These are phyloP conservation scores for Kappamyces sp. DNA, from an alignment of 192 early-diverging fungal genomes.

Conservation along the genomic window DNA sequence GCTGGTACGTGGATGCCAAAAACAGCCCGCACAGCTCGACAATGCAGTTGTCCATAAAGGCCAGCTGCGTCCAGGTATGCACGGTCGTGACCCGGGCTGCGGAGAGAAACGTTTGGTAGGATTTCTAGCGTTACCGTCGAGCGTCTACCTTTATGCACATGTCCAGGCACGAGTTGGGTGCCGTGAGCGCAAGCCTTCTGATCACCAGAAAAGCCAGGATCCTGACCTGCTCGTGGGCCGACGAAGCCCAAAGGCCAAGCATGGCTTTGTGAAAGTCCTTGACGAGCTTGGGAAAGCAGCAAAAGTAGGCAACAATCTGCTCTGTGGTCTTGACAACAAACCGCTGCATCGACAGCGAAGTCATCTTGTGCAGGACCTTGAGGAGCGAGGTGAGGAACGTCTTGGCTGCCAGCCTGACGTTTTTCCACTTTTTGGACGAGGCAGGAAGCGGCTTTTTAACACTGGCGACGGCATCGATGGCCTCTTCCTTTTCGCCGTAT, in stretches of 20 bases:
- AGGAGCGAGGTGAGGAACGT: slow-evolving; percentile 72
- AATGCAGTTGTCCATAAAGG: slow-evolving; percentile 89
- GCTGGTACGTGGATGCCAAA: slow-evolving; percentile 78
- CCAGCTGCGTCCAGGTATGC: slow-evolving; percentile 75
- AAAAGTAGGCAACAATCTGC: slow-evolving; percentile 67
- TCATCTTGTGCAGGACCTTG: slow-evolving; percentile 72
- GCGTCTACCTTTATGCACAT: slow-evolving; percentile 56
- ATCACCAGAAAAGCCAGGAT: slow-evolving; percentile 82
- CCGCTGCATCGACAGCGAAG: slow-evolving; percentile 76
- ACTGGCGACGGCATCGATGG: background rate
- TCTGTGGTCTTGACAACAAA: slow-evolving; percentile 81
- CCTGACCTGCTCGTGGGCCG: slow-evolving; percentile 62
- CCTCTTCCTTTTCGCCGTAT: slow-evolving; percentile 24
- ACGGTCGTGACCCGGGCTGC: slow-evolving; percentile 69
- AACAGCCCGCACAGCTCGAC: slow-evolving; percentile 83
- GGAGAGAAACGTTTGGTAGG: slow-evolving; percentile 77
- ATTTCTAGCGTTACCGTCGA: slow-evolving; percentile 24
- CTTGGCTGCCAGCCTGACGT: slow-evolving; percentile 71
- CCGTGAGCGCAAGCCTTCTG: slow-evolving; percentile 57
- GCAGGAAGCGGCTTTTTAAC: slow-evolving; percentile 39
- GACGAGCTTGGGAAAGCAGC: slow-evolving; percentile 70
- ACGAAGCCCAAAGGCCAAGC: slow-evolving; percentile 17
- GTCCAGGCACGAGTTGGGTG: slow-evolving; percentile 56
- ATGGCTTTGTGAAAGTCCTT: slow-evolving; percentile 79
- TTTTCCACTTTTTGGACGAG: slow-evolving; percentile 57